Conservation (phyloP, 306 rosid species). For the Quercus engelmannii region DNA sequence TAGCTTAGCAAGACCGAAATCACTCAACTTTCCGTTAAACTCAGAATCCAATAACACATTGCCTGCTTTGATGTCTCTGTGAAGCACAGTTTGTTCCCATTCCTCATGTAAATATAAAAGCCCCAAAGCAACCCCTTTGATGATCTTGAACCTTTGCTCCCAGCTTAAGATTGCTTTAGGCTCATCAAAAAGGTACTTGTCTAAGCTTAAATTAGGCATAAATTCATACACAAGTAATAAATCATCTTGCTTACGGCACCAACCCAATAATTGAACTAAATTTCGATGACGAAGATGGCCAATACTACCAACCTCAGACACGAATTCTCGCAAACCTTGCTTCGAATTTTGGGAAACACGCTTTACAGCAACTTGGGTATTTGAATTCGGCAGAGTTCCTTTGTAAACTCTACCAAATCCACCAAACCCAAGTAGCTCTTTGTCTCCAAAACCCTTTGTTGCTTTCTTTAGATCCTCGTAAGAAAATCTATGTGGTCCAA, state of each 20-base stretch:
- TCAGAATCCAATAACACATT: slow-evolving; percentile 50
- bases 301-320: slow-evolving; percentile 25
- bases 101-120: slow-evolving; percentile 31
- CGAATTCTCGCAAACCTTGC: slow-evolving; percentile 30
- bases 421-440: slow-evolving; percentile 28
- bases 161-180: slow-evolving; percentile 23
- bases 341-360: slow-evolving; percentile 27
- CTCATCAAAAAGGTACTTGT: slow-evolving; percentile 32
- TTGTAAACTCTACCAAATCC: slow-evolving; percentile 31
- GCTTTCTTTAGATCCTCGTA: slow-evolving; percentile 23
- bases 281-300: slow-evolving; percentile 35
- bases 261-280: slow-evolving; percentile 32
- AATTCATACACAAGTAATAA: slow-evolving; percentile 31
- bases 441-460: slow-evolving; percentile 19
- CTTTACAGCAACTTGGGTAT: slow-evolving; percentile 32
- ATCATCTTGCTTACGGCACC: slow-evolving; percentile 29
- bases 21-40: slow-evolving; percentile 47
- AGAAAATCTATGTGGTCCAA: slow-evolving; percentile 24
- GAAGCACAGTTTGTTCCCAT: slow-evolving; percentile 38
- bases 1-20: slow-evolving; percentile 56
- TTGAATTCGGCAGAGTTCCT: slow-evolving; percentile 17
- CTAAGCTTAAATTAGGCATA: slow-evolving; percentile 38
- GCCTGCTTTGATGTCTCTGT: slow-evolving; percentile 58
- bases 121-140: slow-evolving; percentile 35
- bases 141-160: slow-evolving; percentile 28